Conservation (phyloP, 2,329 filamentous ascomycete species). For the Alternaria arbusti region DNA sequence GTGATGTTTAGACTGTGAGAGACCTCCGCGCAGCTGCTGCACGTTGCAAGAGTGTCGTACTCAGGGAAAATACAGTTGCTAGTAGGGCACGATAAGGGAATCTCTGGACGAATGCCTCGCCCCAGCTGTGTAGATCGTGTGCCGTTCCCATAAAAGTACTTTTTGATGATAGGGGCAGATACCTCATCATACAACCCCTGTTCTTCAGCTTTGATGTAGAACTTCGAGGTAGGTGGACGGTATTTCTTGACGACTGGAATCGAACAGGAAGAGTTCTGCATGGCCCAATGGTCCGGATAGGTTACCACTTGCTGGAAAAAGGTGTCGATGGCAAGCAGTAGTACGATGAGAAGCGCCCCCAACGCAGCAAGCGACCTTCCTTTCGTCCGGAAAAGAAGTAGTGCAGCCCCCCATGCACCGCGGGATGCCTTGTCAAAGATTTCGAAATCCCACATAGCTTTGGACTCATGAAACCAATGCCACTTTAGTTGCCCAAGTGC, state of each 20-base stretch:
- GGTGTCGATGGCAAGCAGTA: no score
- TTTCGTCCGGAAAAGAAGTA: slow-evolving; percentile 21
- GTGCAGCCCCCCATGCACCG: slow-evolving; percentile 15
- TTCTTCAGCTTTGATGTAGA: background rate
- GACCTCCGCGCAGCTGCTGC: no score
- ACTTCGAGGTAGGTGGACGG: no score
- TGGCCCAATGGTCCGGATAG: no score
- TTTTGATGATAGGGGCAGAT: background rate
- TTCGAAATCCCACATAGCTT: slow-evolving; percentile 39
- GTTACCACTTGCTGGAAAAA: no score
- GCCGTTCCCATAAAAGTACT: no score
- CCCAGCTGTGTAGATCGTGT: no score
- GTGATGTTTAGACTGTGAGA: no score
- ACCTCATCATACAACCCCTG: background rate
- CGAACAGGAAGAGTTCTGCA: no score
- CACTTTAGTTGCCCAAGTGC: slow-evolving; percentile 38
- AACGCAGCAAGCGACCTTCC: slow-evolving; percentile 21
- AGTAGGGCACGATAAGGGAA: slow-evolving; percentile 23
- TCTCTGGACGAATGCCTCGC: no score
- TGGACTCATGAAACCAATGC: slow-evolving; percentile 26
- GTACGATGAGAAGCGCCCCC: no score
- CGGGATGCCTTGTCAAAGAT: slow-evolving; percentile 34
- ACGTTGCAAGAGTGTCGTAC: slow-evolving; percentile 30
- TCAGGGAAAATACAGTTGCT: slow-evolving; percentile 38
- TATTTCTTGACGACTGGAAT: no score